Evolutionary conservation across 2,329 filamentous ascomycete genomes (phyloP).

Genomic region (Talaromyces sp.): DNA sequence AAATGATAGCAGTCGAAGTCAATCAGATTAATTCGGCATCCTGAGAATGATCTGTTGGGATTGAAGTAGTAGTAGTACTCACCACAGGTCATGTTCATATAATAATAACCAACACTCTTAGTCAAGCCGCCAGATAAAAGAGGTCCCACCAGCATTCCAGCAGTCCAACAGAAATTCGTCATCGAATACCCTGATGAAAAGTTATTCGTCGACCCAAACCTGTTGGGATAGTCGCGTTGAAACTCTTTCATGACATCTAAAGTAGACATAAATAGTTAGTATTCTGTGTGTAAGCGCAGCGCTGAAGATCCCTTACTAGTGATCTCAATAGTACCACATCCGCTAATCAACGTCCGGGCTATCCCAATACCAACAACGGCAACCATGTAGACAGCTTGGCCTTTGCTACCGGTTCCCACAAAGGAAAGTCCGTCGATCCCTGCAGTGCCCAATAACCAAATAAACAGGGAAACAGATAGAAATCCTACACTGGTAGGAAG

Average conservation of each 20-base stretch:
- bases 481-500: neutral
- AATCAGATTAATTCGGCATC: too few species aligned
- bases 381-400: constrained; percentile 3
- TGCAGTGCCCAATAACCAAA: neutral
- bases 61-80: neutral
- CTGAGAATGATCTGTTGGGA: too few species aligned
- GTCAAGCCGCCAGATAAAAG: neutral
- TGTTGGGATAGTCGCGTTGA: neutral
- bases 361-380: constrained; percentile 1
- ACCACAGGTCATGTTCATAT: constrained; percentile 6
- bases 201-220: neutral
- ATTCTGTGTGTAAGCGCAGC: neutral
- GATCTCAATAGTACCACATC: constrained; percentile 3
- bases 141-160: constrained; percentile 1
- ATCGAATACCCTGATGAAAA: constrained; percentile 5
- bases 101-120: neutral
- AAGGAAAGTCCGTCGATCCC: neutral
- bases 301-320: neutral
- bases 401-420: neutral
- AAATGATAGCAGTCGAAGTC: neutral
- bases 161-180: constrained; percentile 5
- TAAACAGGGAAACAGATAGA: neutral
- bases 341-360: neutral
- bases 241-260: constrained; percentile 4
- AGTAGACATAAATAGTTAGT: neutral